A percentile compares a stretch with the other conserved stretches of the same genome.
Evolutionary conservation across 169 alveolate species (phyloP).

Genomic region (Plasmodium coatneyi): DNA sequence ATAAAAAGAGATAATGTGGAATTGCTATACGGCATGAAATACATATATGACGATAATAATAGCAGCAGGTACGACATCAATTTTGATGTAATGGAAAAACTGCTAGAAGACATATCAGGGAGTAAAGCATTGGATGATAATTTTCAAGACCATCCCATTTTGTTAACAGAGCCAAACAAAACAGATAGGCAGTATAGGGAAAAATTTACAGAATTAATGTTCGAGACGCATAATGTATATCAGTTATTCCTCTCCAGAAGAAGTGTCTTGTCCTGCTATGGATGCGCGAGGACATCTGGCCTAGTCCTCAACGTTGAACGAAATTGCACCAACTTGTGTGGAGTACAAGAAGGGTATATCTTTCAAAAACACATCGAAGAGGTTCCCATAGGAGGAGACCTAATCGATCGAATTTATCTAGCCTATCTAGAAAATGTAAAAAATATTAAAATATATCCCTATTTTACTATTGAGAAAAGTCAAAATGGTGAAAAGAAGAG

Average conservation of each 20-base stretch:
- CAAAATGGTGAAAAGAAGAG: constrained; percentile 30
- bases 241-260: constrained; percentile 80
- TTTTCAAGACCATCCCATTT: constrained; percentile 81
- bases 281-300: constrained; percentile 82
- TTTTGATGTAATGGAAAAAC: constrained; percentile 78
- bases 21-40: constrained; percentile 79
- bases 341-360: constrained; percentile 82
- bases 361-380: constrained; percentile 80
- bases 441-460: constrained; percentile 77
- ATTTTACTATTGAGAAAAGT: constrained; percentile 46
- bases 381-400: constrained; percentile 84
- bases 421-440: constrained; percentile 74
- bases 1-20: constrained; percentile 82
- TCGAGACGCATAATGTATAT: constrained; percentile 79
- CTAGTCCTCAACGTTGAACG: constrained; percentile 84
- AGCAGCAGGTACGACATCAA: constrained; percentile 57
- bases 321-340: constrained; percentile 80
- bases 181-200: constrained; percentile 78
- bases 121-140: constrained; percentile 82
- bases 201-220: constrained; percentile 78
- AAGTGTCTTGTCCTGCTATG: constrained; percentile 82
- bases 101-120: constrained; percentile 81
- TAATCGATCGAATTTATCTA: constrained; percentile 78
- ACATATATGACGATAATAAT: constrained; percentile 76
- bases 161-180: constrained; percentile 82